A percentile compares a stretch with the other conserved stretches of the same genome.
Conservation (phyloP, 257 asterid species). For the Henckelia pumila region DNA sequence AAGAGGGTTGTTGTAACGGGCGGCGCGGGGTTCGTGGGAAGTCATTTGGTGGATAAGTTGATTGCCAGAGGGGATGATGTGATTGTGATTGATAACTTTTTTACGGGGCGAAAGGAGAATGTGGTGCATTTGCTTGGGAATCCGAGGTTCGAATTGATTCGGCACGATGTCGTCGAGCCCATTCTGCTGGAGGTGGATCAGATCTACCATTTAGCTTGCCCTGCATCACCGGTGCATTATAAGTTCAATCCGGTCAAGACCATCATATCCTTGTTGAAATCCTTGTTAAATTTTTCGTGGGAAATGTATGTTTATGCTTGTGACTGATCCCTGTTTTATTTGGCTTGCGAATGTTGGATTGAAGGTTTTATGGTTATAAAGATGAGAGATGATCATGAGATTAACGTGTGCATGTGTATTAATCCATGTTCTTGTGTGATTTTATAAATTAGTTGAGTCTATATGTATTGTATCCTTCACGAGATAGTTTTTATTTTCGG, state of each 20-base stretch:
- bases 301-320: background rate
- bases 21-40: constrained; percentile 78
- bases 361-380: background rate
- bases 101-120: constrained; percentile 75
- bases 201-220: constrained; percentile 78
- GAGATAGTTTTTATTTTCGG: no score
- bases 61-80: constrained; percentile 73
- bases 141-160: constrained; percentile 64
- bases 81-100: constrained; percentile 66
- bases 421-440: background rate
- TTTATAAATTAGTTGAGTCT: no score
- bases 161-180: constrained; percentile 75
- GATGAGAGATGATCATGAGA: background rate
- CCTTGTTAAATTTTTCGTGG: background rate
- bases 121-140: constrained; percentile 71
- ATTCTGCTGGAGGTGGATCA: constrained; percentile 78
- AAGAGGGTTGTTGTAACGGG: constrained; percentile 74
- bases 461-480: no score
- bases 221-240: constrained; percentile 75
- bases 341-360: constrained; percentile 9
- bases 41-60: constrained; percentile 76
- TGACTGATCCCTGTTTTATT: background rate
- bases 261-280: constrained; percentile 56
- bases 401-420: constrained; percentile 10
- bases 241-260: constrained; percentile 75